Evolutionary conservation across 2,329 filamentous ascomycete genomes (phyloP), one percentile per base, ranked within the genome.

Genomic region (Paraconiothyrium brasiliense): DNA sequence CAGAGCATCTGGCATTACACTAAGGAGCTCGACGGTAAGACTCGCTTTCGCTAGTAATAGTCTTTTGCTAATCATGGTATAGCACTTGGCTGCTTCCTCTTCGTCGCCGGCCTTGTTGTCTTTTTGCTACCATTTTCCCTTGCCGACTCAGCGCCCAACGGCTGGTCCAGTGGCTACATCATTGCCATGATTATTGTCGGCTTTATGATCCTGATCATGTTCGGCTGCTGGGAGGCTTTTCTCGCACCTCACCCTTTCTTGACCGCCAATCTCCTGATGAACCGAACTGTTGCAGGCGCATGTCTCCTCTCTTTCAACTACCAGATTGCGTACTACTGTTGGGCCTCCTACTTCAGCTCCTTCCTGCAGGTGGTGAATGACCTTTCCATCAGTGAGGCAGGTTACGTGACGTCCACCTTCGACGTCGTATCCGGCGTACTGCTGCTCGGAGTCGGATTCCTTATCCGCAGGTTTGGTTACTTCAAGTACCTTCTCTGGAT

Each of bases 111-210:
- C 2, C 83, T 90, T 59, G 82, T 85, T 0, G 77, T 92, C n/a
- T 87, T 93, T 71, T 80, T 93, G 14, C 84, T 93, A 7, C 88
- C 90, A 0, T 88, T 93, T 75, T 88, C 82, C 24, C 81, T 93
- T 39, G 75, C 72, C 60, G 68, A 73, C 1, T 63, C 67, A 30
- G 68, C 61, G 67, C 71, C 59, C 48, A 66, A 65, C 52, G 47
- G 62, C 59, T 82, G 79, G 79, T 62, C 63, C 1, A 71, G 75
- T 1, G 57, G 69, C 2, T 65, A 74, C 46, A 77, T 82, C 62
- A 78, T 82, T 60, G 69, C 66, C 59, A 76, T 81, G 69, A 65
- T 81, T 14, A 67, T 81, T 32, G 49, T 79, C 35, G 79, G 79
- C 4, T 62, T 72, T 47, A 30, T 77, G 13, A 59, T 76, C 22